Percentiles rank a stretch among this genome's conserved stretches.
Conservation (phyloP, 2,329 filamentous ascomycete species). For the Akanthomyces muscarius region DNA sequence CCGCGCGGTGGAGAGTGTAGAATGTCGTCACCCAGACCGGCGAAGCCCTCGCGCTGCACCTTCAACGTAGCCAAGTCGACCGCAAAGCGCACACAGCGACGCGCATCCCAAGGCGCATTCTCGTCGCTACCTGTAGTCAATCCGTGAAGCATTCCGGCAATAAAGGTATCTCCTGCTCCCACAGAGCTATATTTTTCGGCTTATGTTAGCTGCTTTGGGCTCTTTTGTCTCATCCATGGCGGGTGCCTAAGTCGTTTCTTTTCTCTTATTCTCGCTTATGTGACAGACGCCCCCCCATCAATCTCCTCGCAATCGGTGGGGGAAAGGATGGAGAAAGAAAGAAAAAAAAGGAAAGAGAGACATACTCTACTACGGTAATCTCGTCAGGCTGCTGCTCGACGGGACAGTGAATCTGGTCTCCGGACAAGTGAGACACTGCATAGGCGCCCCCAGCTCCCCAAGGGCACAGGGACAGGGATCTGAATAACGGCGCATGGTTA, state of each 20-base stretch:
- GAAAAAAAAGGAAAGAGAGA: neutral
- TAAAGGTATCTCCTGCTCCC: slow-evolving; percentile 73
- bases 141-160: slow-evolving; percentile 65
- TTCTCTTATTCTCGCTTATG: neutral
- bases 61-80: slow-evolving; percentile 65
- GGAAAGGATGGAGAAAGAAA: neutral
- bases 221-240: neutral
- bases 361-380: slow-evolving; percentile 55
- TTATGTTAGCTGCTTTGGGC: slow-evolving; percentile 13
- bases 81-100: slow-evolving; percentile 53
- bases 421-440: slow-evolving; percentile 28
- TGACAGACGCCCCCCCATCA: neutral
- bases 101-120: slow-evolving; percentile 40
- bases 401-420: slow-evolving; percentile 33
- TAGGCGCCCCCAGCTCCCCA: slow-evolving; percentile 53
- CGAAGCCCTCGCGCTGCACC: slow-evolving; percentile 63
- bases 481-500: slow-evolving; percentile 22
- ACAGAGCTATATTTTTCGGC: slow-evolving; percentile 50
- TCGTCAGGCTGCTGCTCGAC: slow-evolving; percentile 37
- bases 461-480: slow-evolving; percentile 51
- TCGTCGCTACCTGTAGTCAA: slow-evolving; percentile 37
- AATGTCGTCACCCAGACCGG: slow-evolving; percentile 40
- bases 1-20: neutral
- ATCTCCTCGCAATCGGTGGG: neutral
- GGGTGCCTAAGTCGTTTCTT: neutral